phyloP scores from a whole-genome alignment of 176 grass and related monocot species.

The Thinopyrum elongatum region DNA sequence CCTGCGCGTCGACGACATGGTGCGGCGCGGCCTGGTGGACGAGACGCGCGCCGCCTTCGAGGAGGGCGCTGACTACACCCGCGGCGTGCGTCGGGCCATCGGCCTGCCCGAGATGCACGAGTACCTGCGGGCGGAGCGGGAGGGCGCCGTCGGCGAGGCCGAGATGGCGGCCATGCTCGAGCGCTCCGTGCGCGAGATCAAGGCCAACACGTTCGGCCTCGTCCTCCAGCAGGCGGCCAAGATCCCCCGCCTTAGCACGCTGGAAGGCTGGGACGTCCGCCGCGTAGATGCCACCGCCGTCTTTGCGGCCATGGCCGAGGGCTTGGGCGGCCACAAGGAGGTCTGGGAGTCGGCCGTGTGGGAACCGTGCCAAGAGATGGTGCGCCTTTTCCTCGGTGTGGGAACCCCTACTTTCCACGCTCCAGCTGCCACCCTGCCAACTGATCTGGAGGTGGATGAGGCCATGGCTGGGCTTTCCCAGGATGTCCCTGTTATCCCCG shows the following conservation, averaged over 20 bases:
- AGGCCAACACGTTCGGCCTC: constrained; percentile 56
- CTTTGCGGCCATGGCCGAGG: constrained; percentile 8
- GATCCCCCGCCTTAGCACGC: constrained; percentile 39
- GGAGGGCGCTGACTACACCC: constrained; percentile 47
- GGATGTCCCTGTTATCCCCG: background rate
- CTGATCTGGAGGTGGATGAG: background rate
- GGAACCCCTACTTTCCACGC: too few relatives aligned
- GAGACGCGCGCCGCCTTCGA: constrained; percentile 53
- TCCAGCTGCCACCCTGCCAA: background rate
- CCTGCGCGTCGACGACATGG: constrained; percentile 59
- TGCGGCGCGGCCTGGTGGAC: constrained; percentile 45
- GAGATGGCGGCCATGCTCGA: constrained; percentile 10
- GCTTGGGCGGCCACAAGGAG: background rate
- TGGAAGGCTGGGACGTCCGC: constrained; percentile 46
- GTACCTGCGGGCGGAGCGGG: constrained; percentile 45
- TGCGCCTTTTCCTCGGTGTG: background rate
- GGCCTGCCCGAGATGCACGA: constrained; percentile 59
- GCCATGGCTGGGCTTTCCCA: background rate
- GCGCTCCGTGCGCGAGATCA: constrained; percentile 44
- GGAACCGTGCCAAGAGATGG: background rate
- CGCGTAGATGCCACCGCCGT: constrained; percentile 47
- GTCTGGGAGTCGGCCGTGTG: background rate
- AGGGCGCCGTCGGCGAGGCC: background rate
- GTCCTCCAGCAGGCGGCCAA: constrained; percentile 46
- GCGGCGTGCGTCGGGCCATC: constrained; percentile 52